Base-by-base conservation (phyloP, 805 yeast species). In the Pichia phayaonensis region DNA sequence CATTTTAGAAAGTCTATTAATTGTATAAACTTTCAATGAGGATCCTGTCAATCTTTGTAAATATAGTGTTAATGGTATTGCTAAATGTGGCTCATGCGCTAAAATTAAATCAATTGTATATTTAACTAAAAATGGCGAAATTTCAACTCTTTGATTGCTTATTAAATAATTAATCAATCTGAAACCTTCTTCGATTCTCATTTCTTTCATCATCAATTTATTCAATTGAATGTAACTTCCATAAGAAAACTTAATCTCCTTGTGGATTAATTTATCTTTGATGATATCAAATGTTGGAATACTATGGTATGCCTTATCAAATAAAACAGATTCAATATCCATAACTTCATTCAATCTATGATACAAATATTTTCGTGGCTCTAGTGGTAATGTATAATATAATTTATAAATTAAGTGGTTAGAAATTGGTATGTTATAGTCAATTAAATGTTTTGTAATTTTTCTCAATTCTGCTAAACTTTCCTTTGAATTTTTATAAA, bases 111-210 rank as follows among this genome's bases (percentile, higher is more conserved):
- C 52, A 18, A 42, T 34, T 36, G 49, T 50, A 18, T 15, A 41
- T 21, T 45, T 45, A 18, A 27, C 22, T 27, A 50, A 29, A 4
- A 31, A 20, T 18, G 29, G 15, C 7, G 52, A 49, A 15, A 50
- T 26, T 31, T 50, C 52, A 31, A 42, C 21, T 13, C 36, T 24
- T n/a, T 43, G 18, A 8, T 20, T 12, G 1, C 22, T 26, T 20
- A 49, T 39, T 4, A 49, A 34, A 21, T 36, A 15, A 8, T 48
- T 40, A 7, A 54, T 34, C 13, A 45, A 26, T 26, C 38, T 34
- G 8, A 54, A 44, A 20, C 48, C 52, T 44, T 54, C 57, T 16
- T 26, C 38, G 36, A 49, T 18, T 29, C 55, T 40, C 22, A 41
- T 43, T 38, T 54, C 55, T 29, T 31, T 27, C 22, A 49, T 41